phyloP scores from a whole-genome alignment of 1,139 yeast species.

The Geotrichum siamense region DNA sequence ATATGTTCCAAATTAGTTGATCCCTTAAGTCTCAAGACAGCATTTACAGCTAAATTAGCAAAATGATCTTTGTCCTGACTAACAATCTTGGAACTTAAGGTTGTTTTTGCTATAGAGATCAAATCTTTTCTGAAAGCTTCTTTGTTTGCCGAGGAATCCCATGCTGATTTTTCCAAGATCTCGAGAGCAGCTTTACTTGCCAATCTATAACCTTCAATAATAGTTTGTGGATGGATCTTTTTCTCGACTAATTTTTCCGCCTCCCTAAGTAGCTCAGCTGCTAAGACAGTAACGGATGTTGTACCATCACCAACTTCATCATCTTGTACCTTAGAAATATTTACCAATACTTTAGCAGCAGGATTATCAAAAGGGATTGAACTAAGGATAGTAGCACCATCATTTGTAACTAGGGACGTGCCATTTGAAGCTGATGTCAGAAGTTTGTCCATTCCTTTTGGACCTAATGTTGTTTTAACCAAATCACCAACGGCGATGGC shows the following conservation, averaged over 20 bases:
- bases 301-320: constrained; percentile 99
- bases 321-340: constrained; percentile 94
- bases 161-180: constrained; percentile 72
- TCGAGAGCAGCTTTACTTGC: constrained; percentile 76
- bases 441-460: constrained; percentile 16
- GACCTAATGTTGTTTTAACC: constrained; percentile 72
- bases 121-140: constrained; percentile 70
- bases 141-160: constrained; percentile 59
- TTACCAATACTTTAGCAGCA: constrained; percentile 95
- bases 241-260: constrained; percentile 90
- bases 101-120: constrained; percentile 82
- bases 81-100: constrained; percentile 84
- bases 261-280: constrained; percentile 88
- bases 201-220: constrained; percentile 89
- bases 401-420: constrained; percentile 79
- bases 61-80: constrained; percentile 92
- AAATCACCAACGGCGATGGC: constrained; percentile 98
- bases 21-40: constrained; percentile 84
- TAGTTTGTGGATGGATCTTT: constrained; percentile 95
- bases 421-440: constrained; percentile 58
- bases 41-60: constrained; percentile 87
- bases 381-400: constrained; percentile 95
- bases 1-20: constrained; percentile 92
- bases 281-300: constrained; percentile 91
- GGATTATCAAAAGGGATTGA: constrained; percentile 95